Evolutionary conservation across 1,284 basidiomycete species (phyloP).

Genomic region (Cystobasidium pallidum): DNA sequence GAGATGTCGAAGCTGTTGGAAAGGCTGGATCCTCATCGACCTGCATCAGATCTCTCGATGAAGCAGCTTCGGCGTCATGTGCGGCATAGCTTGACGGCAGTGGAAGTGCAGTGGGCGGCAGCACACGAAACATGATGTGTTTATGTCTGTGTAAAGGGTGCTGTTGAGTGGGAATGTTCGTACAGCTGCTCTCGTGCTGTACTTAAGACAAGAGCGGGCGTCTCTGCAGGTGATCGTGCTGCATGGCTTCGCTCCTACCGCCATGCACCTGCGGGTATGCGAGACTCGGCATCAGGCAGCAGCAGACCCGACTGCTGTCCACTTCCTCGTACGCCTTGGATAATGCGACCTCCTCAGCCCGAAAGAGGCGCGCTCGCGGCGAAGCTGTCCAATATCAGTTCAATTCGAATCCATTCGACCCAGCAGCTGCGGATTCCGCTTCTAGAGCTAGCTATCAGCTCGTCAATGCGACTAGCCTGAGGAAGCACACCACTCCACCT

Average conservation of each 20-base stretch:
- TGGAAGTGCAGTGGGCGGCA: constrained; percentile 3
- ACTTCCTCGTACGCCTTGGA: background rate
- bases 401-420: constrained; percentile 47
- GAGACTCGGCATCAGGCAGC: constrained; percentile 3
- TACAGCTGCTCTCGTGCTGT: background rate
- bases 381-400: constrained; percentile 46
- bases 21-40: constrained; percentile 31
- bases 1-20: background rate
- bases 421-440: constrained; percentile 16
- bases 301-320: background rate
- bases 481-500: constrained; percentile 68
- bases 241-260: constrained; percentile 27
- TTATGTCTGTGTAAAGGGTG: background rate
- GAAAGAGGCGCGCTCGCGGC: constrained; percentile 13
- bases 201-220: constrained; percentile 29
- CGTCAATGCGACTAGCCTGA: constrained; percentile 75
- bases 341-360: constrained; percentile 22
- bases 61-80: constrained; percentile 24
- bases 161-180: background rate
- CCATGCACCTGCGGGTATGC: constrained; percentile 26
- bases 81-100: constrained; percentile 6
- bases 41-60: constrained; percentile 27
- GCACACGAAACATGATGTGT: constrained; percentile 29
- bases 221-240: constrained; percentile 18
- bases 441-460: constrained; percentile 61